Evolutionary conservation across 305 asterid genomes (phyloP).

Genomic region (Fraxinus xanthoxyloides): DNA sequence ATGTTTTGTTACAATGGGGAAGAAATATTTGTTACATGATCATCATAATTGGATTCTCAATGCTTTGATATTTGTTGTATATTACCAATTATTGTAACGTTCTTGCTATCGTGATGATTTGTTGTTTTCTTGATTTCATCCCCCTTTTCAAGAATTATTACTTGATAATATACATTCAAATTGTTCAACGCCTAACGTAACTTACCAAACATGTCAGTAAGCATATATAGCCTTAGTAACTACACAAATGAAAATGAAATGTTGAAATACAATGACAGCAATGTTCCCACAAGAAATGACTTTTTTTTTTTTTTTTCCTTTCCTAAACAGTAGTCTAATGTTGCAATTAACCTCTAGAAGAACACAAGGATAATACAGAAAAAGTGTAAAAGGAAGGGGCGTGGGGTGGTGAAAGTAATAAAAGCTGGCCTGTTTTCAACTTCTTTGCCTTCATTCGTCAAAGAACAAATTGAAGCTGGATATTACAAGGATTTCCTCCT

Average conservation of each 20-base stretch:
- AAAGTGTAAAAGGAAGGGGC: background rate
- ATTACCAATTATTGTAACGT: background rate
- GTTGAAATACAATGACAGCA: background rate
- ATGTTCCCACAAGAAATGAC: background rate
- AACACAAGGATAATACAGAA: background rate
- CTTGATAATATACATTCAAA: background rate
- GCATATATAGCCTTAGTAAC: background rate
- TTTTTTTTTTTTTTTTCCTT: too few species aligned
- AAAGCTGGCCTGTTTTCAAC: background rate
- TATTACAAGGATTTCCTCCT: background rate
- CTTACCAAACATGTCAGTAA: background rate
- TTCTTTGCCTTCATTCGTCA: background rate
- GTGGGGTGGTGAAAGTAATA: background rate
- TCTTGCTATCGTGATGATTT: background rate
- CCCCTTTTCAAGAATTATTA: background rate
- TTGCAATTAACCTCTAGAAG: background rate
- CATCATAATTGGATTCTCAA: background rate
- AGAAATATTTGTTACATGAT: background rate
- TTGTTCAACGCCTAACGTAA: too few species aligned
- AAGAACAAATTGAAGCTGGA: background rate
- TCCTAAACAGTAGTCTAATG: background rate
- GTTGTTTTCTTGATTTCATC: background rate
- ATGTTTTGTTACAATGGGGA: background rate
- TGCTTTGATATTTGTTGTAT: background rate
- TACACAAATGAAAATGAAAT: background rate